Percentiles rank a stretch among this genome's conserved stretches.
phyloP scores from a whole-genome alignment of 192 early-diverging fungal species.

The Entophlyctis luteolus region DNA sequence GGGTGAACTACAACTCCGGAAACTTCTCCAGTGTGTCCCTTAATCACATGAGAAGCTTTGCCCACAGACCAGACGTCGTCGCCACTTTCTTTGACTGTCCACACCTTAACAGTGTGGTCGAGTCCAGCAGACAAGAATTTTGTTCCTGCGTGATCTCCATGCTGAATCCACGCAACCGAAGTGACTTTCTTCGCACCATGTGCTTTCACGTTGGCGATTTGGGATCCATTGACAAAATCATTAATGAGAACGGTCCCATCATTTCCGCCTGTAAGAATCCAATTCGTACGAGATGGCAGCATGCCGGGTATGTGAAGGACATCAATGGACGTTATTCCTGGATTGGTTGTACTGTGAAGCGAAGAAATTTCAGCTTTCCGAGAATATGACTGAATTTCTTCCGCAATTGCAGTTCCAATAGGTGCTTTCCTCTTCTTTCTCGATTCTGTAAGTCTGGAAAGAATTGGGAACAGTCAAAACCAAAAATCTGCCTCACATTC shows the following conservation, averaged over 20 bases:
- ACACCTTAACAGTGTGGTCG: conserved; percentile 78
- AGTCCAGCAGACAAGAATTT: conserved; percentile 70
- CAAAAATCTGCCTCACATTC: no score
- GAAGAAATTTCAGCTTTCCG: conserved; percentile 52
- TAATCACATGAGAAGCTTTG: conserved; percentile 48
- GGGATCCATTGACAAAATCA: conserved; percentile 48
- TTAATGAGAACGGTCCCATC: conserved; percentile 77
- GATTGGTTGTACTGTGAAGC: conserved; percentile 66
- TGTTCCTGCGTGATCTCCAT: conserved; percentile 39
- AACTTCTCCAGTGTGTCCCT: conserved; percentile 68
- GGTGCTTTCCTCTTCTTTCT: conserved; percentile 85
- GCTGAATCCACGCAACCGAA: conserved; percentile 62
- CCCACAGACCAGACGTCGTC: conserved; percentile 9
- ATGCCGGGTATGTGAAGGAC: conserved; percentile 2
- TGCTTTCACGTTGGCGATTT: conserved; percentile 66
- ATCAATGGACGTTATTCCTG: conserved; percentile 54
- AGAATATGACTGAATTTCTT: conserved; percentile 61
- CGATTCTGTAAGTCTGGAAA: conserved; percentile 58
- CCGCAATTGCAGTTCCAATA: conserved; percentile 53
- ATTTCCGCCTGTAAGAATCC: conserved; percentile 73
- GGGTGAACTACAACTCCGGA: conserved; percentile 76
- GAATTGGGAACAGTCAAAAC: not conserved
- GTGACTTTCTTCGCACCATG: conserved; percentile 75
- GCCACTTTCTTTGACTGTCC: conserved; percentile 28
- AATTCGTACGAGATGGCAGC: no score